Conservation (phyloP, 73 alveolate genomes). For the Paramecium pentaurelia region DNA sequence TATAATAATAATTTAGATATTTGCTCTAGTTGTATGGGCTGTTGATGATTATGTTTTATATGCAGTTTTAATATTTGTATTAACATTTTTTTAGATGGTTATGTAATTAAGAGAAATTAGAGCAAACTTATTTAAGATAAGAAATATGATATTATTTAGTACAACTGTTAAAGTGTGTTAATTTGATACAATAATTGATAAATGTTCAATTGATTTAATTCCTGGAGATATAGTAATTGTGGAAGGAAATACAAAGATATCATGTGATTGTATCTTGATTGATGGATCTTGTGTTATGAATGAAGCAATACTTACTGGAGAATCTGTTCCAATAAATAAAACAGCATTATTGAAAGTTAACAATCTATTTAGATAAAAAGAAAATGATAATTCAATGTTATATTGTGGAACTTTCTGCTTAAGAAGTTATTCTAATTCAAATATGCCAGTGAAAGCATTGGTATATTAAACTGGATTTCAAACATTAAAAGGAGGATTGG, state of each 20-base stretch:
- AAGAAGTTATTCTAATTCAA: background rate
- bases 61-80: background rate
- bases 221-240: conserved; percentile 90
- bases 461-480: conserved; percentile 94
- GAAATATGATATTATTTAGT: conserved; percentile 48
- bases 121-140: conserved; percentile 5
- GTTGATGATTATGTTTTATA: background rate
- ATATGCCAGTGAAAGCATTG: conserved; percentile 30
- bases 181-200: conserved; percentile 69
- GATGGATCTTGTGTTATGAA: conserved; percentile 88
- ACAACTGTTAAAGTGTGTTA: conserved; percentile 69
- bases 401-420: conserved; percentile 72
- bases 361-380: conserved; percentile 1
- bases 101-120: background rate
- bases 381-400: conserved; percentile 72
- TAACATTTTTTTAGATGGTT: background rate
- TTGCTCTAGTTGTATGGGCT: background rate
- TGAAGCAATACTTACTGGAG: conserved; percentile 98
- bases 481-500: conserved; percentile 93
- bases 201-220: conserved; percentile 76
- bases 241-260: conserved; percentile 66
- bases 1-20: background rate
- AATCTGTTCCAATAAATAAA: conserved; percentile 87
- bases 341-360: conserved; percentile 85
- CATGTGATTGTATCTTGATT: conserved; percentile 84